A percentile compares a stretch with the other conserved stretches of the same genome.
Conservation (phyloP, 441 rosid species). For the Populus hybrid region DNA sequence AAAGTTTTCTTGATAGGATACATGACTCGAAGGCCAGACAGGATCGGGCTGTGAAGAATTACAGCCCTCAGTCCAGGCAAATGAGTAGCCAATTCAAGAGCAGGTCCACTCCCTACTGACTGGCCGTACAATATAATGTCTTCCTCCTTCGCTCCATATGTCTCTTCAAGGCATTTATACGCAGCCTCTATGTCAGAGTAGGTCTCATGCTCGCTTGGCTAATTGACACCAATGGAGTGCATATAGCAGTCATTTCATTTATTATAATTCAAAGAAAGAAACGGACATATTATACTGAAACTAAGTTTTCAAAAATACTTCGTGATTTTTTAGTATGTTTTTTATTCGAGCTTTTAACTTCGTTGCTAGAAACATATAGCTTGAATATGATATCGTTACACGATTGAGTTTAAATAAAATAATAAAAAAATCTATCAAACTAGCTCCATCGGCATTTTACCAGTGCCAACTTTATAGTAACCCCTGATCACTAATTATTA, state of each 20-base stretch:
- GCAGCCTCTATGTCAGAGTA: constrained; percentile 86
- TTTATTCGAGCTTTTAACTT: background rate
- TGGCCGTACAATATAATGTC: constrained; percentile 85
- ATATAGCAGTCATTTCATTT: background rate
- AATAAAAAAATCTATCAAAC: too few relatives aligned
- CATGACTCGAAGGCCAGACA: constrained; percentile 90
- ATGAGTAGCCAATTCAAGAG: constrained; percentile 76
- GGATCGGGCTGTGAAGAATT: constrained; percentile 87
- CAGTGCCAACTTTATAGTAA: too few relatives aligned
- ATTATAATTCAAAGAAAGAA: background rate
- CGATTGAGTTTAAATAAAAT: too few relatives aligned
- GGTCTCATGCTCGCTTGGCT: constrained; percentile 92
- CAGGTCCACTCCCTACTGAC: constrained; percentile 94
- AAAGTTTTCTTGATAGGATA: constrained; percentile 82
- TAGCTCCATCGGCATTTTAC: too few relatives aligned
- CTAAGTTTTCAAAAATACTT: background rate
- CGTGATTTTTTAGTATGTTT: background rate
- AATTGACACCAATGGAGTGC: background rate
- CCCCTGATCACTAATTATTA: too few relatives aligned
- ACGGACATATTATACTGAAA: background rate
- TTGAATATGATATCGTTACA: too few relatives aligned
- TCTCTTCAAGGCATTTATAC: constrained; percentile 71
- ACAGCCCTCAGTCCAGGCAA: constrained; percentile 72
- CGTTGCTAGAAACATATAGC: too few relatives aligned
- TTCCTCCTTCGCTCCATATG: constrained; percentile 69